Evolutionary conservation across 306 rosid genomes (phyloP), one percentile per base, ranked within the genome.

Genomic region (Alnus glutinosa): DNA sequence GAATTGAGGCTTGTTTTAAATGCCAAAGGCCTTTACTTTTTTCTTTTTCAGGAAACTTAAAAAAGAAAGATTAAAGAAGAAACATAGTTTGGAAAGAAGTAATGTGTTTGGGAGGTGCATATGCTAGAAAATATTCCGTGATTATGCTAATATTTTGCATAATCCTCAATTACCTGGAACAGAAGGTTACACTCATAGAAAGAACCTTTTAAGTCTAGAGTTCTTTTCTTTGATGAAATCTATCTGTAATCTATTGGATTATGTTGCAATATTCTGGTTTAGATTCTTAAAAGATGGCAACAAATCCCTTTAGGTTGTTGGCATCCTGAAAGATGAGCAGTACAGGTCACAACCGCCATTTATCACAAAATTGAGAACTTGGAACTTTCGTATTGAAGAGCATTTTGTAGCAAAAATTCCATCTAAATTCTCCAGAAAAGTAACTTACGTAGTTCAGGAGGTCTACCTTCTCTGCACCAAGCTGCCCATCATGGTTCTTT

Each of bases 361-460:
- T 52, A 14, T 9, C 28, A 50, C 51, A 64, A 28, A 59, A 47
- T 51, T 44, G 10, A 59, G 16, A 39, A 51, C 55, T 11, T 54
- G 58, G 58, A 54, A 15, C 19, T 15, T 54, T 14, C 23, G 7
- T 73, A 62, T 11, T 67, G 19, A 75, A 47, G 55, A 73, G 16
- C 12, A 18, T 28, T 30, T 14, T 51, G 37, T 75, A 2, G 48
- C 57, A 54, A 66, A 76, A 47, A 68, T 71, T 32, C 30, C 70
- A 57, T 67, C 63, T 57, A 42, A 51, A 9, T 16, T 75, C 42
- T 61, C 7, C 4, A 62, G 51, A 10, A 6, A 37, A 74, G 75
- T 23, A 77, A 88, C 97, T 86, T 87, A 94, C 98, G 72, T 89
- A 89, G 80, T 81, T 81, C 88, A 94, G 77, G 80, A 94, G 96